Base-by-base conservation (phyloP, 768 basidiomycete species). In the Phylloporus scabripes region DNA sequence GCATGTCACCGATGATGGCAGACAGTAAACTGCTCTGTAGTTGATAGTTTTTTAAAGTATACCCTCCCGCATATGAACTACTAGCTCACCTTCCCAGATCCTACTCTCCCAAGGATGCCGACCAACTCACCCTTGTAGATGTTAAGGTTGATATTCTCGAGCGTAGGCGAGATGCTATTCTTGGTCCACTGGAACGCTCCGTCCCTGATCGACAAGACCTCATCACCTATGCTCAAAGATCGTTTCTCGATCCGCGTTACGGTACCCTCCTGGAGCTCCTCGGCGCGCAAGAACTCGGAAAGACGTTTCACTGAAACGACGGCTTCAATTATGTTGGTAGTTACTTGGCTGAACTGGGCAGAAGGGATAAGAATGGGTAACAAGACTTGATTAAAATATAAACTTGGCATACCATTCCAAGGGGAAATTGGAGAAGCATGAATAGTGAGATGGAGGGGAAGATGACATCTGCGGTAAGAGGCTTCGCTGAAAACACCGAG, bases 401-500 rank as follows among this genome's bases (percentile, higher is more conserved):
- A 15, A 2, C 36, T 31, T 33, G 6, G 62, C 73, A 33, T 62
- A 86, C 85, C 87, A 91, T 87, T 2, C 79, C 86, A 21, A 94
- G 72, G 1, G 92, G 92, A 69, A 93, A 93, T 50, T 86, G 82
- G 24, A 95, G 72, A 0, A 95, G 73, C 81, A 89, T 84, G 71
- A 92, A 94, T 23, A 94, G 70, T 0, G 90, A 85, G 52, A 98
- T 92, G 0, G 90, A 83, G 15, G 95, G 95, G 77, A 98, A 98
- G 54, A 97, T 94, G 43, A 92, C 72, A 54, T 96, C 93, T 0
- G 87, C 80, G 0, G 95, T 97, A 2, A 98, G 67, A 4, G 92
- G 89, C 26, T 63, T 75, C 1, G 75, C 65, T 4, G 82, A 81
- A 2, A 77, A 75, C n/a, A 73, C 59, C 0, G 88, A 82, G 7